Evolutionary conservation across 805 yeast genomes (phyloP).

Genomic region (Cyberlindnera misumaiensis): DNA sequence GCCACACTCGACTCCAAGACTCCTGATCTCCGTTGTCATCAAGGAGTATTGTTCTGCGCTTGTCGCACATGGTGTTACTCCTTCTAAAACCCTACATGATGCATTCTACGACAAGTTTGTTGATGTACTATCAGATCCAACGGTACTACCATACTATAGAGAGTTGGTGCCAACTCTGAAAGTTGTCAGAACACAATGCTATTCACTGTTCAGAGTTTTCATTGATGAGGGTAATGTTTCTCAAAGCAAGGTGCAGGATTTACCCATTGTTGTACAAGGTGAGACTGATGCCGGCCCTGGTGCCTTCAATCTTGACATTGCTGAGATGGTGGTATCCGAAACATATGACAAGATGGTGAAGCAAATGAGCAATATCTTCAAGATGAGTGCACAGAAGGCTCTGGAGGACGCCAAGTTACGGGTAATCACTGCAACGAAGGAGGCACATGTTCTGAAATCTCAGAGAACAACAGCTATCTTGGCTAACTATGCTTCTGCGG

Average conservation of each 20-base stretch:
- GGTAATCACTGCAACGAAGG: conserved; percentile 57
- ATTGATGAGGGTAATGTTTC: conserved; percentile 71
- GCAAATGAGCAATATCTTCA: conserved; percentile 57
- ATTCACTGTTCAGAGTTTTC: conserved; percentile 73
- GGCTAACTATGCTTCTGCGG: conserved; percentile 74
- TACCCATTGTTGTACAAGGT: conserved; percentile 90
- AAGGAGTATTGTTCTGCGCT: conserved; percentile 53
- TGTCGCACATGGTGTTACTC: conserved; percentile 9
- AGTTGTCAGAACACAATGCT: conserved; percentile 81
- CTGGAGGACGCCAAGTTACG: conserved; percentile 74
- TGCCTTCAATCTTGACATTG: conserved; percentile 78
- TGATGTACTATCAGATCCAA: conserved; percentile 35
- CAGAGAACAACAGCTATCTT: conserved; percentile 54
- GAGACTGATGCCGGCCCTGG: conserved; percentile 91
- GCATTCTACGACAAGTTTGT: conserved; percentile 24
- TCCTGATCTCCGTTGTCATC: conserved; percentile 60
- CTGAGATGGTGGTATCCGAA: conserved; percentile 60
- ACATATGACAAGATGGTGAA: conserved; percentile 60
- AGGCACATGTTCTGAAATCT: conserved; percentile 48
- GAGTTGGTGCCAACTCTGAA: conserved; percentile 84
- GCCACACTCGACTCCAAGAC: conserved; percentile 65
- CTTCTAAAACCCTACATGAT: conserved; percentile 24
- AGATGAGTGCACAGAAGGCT: conserved; percentile 63
- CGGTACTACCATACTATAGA: conserved; percentile 51
- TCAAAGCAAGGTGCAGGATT: conserved; percentile 62